Percentiles rank a stretch among this genome's conserved stretches.
Conservation (phyloP, 495 filamentous ascomycete species). For the Barbatosphaeria neglecta region DNA sequence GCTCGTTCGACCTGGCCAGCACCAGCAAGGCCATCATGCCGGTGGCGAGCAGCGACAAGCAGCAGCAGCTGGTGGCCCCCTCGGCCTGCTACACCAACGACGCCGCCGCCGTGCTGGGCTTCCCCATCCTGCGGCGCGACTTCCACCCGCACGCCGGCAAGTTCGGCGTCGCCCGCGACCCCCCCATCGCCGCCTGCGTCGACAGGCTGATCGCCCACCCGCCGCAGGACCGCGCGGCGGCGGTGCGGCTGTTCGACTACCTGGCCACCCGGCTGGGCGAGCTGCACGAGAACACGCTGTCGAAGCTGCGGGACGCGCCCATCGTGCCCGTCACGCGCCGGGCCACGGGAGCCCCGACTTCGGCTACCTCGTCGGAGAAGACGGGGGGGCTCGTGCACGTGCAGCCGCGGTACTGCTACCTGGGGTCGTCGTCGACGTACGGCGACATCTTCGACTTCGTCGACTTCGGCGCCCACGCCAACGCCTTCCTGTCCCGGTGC, state of each 20-base stretch:
- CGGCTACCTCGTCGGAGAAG: constrained; percentile 10
- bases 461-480: constrained; percentile 78
- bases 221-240: constrained; percentile 50
- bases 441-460: constrained; percentile 93
- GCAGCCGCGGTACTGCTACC: constrained; percentile 59
- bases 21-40: constrained; percentile 60
- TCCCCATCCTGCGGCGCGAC: constrained; percentile 59
- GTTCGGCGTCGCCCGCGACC: constrained; percentile 73
- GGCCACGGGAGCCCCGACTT: constrained; percentile 11
- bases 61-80: constrained; percentile 50
- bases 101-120: constrained; percentile 62
- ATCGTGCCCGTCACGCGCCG: constrained; percentile 58
- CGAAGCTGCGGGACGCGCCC: constrained; percentile 44
- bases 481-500: constrained; percentile 73
- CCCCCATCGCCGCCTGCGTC: constrained; percentile 63
- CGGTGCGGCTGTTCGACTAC: constrained; percentile 65
- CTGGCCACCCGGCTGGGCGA: constrained; percentile 66
- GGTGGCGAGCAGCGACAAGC: constrained; percentile 49
- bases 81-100: constrained; percentile 74
- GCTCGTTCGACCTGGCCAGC: constrained; percentile 40
- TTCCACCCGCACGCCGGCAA: constrained; percentile 64
- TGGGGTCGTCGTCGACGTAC: constrained; percentile 62
- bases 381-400: constrained; percentile 23
- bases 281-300: constrained; percentile 47
- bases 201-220: constrained; percentile 56